Base-by-base conservation (phyloP, 352 stramenopile genomes). In the Bremia lactucae region DNA sequence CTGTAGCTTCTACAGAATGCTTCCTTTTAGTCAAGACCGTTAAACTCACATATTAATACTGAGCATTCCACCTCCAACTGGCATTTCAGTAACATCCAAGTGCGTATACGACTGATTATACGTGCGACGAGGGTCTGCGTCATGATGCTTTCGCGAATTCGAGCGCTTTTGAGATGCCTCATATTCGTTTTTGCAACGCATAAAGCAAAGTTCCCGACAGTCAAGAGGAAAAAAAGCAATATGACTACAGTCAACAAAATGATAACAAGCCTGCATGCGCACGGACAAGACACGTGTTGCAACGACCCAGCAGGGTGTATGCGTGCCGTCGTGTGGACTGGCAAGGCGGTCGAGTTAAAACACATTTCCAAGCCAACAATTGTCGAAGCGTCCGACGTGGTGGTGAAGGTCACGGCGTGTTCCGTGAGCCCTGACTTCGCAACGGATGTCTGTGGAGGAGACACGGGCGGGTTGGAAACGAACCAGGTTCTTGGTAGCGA, bases 401-500 rank as follows among this genome's bases (percentile, higher is more conserved):
- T 87, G 31, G 62, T 87, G 31, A 72, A 74, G 49, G 69, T 87
- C 15, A 83, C 67, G 20, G 69, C 70, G 0, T 76, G 61, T 42
- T 81, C 74, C 4, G 64, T 83, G 28, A 73, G 60, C 31, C 64
- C 71, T 3, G 72, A 74, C 28, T 82, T 81, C 29, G 52, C 60
- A 0, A 67, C 60, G 2, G 62, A 83, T 13, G 37, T 65, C 20
- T 65, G 53, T 25, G 46, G 36, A 2, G 65, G 72, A 10, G 46
- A 67, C 21, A 46, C 56, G 14, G 54, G 46, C 8, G 41, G 29
- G 23, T 60, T 87, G 55, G 62, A 76, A 21, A 75, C 71, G 45
- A 62, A 73, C 18, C 69, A 85, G 28, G 62, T 87, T 19, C 41
- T 87, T 13, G 77, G 77, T 28, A 81, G 69, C 29, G 77, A 90